Base-by-base conservation (phyloP, 1,284 basidiomycete species). In the Kalmanozyma brasiliensis region DNA sequence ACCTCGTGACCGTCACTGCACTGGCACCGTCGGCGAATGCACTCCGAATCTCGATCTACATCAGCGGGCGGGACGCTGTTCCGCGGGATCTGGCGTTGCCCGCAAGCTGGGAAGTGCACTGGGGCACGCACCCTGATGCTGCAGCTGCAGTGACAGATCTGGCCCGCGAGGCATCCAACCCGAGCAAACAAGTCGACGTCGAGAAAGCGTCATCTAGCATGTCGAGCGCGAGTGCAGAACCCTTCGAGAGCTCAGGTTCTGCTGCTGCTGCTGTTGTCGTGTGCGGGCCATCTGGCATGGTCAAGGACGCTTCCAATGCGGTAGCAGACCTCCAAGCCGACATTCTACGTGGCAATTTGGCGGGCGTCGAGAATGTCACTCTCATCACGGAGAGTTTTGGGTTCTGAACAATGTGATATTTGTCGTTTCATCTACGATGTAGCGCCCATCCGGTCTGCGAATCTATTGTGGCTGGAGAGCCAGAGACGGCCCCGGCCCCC, bases 321-420 rank as follows among this genome's bases (percentile, higher is more conserved):
- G 53, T 57, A 16, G 64, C 65, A 14, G 19, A 24, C 9, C 26
- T 68, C 6, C 69, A 72, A 44, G 37, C 47, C 13, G 49, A 68
- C 16, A 59, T 72, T n/a, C 24, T 53, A 5, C 56, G 64, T 16
- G 60, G 65, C 10, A 49, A 44, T 32, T 40, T 56, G 30, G 7
- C 36, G 11, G 37, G 43, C 9, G 37, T 68, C 6, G 33, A 55
- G 4, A 26, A 61, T 4, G 34, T 67, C 23, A 34, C 48, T 17
- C 65, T 72, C 26, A 52, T 72, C 46, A 68, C 52, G 17, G 69
- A 72, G 22, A 52, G 38, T 30, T 72, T 72, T 41, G 56, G 52
- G 9, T 72, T 67, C 38, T 67, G 32, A 42, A 16, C 45, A 32
- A 17, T 20, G 33, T 40, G n/a, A 14, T 32, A 30, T 24, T 20